Base-by-base conservation (phyloP, 805 yeast species). In the Lachancea kluyveri region DNA sequence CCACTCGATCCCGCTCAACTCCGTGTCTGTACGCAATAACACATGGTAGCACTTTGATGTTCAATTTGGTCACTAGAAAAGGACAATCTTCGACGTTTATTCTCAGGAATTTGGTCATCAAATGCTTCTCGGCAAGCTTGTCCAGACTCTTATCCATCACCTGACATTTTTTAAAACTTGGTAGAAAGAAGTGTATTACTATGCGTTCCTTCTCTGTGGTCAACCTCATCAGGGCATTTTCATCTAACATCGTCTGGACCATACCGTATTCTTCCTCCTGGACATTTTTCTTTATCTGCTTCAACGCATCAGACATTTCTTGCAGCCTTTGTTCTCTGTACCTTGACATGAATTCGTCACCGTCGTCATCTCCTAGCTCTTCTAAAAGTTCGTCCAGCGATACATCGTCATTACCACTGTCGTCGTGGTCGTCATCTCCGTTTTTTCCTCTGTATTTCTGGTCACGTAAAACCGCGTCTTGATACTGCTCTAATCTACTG, bases 31-130 rank as follows among this genome's bases (percentile, higher is more conserved):
- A 85, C 6, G 75, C 62, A 2, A 80, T 55, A 2, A 84, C 76
- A 42, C 77, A 78, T 0, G 95, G 95, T 4, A 85, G 62, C 8
- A 79, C 76, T 49, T 79, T 73, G 30, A 86, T 66, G 3, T 64
- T 60, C 23, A 86, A 64, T 48, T 74, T 76, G 2, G 74, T 59
- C 4, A 76, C 85, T 26, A 86, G 59, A 48, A 85, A 85, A 3
- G 94, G 87, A 1, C 88, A 81, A 22, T 69, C 59, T 21, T 64
- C 70, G 0, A 83, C 95, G 33, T 68, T 63, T 4, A 81, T 68
- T 27, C 70, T 64, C 13, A 69, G 54, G 37, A 80, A 72, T 35
- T 63, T 65, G 1, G 82, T 63, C 2, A 62, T 59, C 28, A 79
- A 48, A 55, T 84, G 83, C 40, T 69, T 72, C 36, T 65, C 66